These are phyloP conservation scores for Alternaria ethzedia DNA, from an alignment of 2,329 filamentous ascomycete genomes.

Conservation along the genomic window DNA sequence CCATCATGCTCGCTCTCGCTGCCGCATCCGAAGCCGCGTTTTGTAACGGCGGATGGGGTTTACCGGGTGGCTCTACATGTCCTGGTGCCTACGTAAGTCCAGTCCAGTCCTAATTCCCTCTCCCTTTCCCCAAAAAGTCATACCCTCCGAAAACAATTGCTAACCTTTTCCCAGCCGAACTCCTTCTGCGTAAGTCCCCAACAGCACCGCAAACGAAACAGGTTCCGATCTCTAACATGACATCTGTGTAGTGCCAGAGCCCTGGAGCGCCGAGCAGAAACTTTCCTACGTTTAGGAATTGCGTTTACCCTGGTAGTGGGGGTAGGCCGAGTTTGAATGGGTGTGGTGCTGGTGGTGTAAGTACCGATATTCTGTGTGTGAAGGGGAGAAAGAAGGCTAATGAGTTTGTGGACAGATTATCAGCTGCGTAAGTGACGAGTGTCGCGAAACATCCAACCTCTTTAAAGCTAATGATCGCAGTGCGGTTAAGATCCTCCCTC, in stretches of 20 bases:
- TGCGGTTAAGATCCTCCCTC: too few relatives aligned
- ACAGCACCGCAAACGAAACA: background rate
- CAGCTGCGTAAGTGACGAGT: background rate
- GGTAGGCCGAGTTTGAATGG: background rate
- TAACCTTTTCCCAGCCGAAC: background rate
- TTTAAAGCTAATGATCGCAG: too few relatives aligned
- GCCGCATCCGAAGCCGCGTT: background rate
- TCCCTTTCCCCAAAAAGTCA: background rate
- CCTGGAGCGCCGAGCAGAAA: background rate
- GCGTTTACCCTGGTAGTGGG: background rate
- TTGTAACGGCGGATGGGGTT: background rate
- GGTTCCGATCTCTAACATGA: background rate
- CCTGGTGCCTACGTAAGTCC: background rate
- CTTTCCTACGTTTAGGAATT: background rate
- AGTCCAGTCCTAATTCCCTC: too few relatives aligned
- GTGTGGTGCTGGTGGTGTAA: background rate
- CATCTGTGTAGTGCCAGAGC: background rate
- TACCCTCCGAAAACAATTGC: background rate
- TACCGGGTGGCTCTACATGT: background rate
- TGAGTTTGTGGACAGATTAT: too few relatives aligned
- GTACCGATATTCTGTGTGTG: too few relatives aligned
- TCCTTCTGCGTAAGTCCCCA: background rate
- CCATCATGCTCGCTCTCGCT: background rate
- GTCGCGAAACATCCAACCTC: too few relatives aligned
- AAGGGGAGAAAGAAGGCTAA: too few relatives aligned